A percentile compares a stretch with the other conserved stretches of the same genome.
Conservation (phyloP, 2,329 filamentous ascomycete species). For the Pestalotiopsis sp. region DNA sequence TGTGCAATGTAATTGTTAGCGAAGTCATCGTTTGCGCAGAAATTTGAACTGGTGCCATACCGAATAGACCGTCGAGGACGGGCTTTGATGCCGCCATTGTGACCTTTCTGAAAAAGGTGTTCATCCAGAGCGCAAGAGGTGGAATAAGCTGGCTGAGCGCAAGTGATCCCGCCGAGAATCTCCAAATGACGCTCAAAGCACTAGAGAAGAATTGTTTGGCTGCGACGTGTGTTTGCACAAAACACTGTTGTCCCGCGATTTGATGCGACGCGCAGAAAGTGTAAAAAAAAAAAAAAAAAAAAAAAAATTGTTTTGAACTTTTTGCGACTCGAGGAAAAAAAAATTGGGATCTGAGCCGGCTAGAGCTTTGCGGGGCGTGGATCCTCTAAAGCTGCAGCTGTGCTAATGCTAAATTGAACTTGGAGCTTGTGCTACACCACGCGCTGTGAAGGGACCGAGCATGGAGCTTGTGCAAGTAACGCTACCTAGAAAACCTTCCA, state of each 20-base stretch:
- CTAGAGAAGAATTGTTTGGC: not conserved
- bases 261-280: conserved; percentile 7
- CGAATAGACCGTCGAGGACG: conserved; percentile 60
- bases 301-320: not conserved
- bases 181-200: not conserved
- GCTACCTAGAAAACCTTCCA: not conserved
- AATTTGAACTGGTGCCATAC: conserved; percentile 37
- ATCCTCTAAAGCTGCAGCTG: not conserved
- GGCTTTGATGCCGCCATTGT: conserved; percentile 56
- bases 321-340: not conserved
- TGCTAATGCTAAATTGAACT: not conserved
- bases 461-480: not conserved
- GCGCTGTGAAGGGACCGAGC: not conserved
- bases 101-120: conserved; percentile 25
- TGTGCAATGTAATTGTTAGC: conserved; percentile 36
- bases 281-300: not conserved
- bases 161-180: not conserved
- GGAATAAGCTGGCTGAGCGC: conserved; percentile 11
- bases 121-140: conserved; percentile 31
- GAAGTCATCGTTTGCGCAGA: not conserved
- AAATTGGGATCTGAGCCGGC: conserved; percentile 1
- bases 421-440: not conserved
- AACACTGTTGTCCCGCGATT: not conserved
- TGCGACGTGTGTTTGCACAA: not conserved
- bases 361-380: conserved; percentile 2